Conservation (phyloP, 495 filamentous ascomycete species). For the Rhizodiscina lignyota region DNA sequence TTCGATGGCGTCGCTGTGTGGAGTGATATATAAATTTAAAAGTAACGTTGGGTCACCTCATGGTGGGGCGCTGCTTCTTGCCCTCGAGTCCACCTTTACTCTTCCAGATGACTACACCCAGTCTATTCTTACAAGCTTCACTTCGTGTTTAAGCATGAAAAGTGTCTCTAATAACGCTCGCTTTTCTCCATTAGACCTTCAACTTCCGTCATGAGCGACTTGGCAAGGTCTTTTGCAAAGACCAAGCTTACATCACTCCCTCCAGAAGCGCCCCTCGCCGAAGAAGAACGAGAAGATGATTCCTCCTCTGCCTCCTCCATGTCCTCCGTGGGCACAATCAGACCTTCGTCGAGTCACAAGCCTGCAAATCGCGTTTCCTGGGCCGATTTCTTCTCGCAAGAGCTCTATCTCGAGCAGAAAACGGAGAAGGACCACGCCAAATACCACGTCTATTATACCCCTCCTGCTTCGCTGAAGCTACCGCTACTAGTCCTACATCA, state of each 20-base stretch:
- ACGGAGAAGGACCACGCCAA: conserved; percentile 29
- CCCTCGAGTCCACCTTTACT: too few relatives aligned
- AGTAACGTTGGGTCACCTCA: too few relatives aligned
- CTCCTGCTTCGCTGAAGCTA: conserved; percentile 34
- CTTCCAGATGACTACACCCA: too few relatives aligned
- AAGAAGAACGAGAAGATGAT: conserved; percentile 50
- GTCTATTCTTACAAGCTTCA: too few relatives aligned
- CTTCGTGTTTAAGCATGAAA: too few relatives aligned
- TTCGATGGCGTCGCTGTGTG: too few relatives aligned
- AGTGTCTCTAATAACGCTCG: too few relatives aligned
- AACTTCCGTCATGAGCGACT: conserved; percentile 87
- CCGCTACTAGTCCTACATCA: conserved; percentile 85
- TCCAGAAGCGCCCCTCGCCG: conserved; percentile 31
- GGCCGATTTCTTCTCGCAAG: conserved; percentile 78
- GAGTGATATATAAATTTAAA: too few relatives aligned
- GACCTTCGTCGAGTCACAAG: conserved; percentile 58
- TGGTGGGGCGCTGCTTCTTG: too few relatives aligned
- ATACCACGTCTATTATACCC: conserved; percentile 77
- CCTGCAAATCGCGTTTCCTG: conserved; percentile 40
- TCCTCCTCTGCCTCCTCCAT: conserved; percentile 54
- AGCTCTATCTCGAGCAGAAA: conserved; percentile 46
- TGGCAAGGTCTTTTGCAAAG: conserved; percentile 72
- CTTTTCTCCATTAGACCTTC: too few relatives aligned
- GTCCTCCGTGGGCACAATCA: conserved; percentile 78
- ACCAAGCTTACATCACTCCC: conserved; percentile 54